phyloP scores from a whole-genome alignment of 2,329 filamentous ascomycete species.

The Xylariaceae sp. region DNA sequence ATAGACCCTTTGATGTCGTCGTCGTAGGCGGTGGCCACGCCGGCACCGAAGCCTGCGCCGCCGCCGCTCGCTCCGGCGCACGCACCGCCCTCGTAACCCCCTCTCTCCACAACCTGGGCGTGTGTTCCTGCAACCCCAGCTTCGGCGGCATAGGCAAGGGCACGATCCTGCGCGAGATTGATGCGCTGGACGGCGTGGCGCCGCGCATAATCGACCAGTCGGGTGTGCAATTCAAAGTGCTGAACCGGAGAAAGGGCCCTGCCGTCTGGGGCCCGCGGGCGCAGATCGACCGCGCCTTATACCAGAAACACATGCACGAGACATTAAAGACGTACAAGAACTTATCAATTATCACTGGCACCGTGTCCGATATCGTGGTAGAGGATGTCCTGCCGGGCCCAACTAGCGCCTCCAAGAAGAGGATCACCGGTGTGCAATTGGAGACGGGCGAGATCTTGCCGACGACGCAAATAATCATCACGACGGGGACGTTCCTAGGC shows the following conservation, averaged over 20 bases:
- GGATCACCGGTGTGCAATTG: constrained; percentile 77
- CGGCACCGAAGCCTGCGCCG: constrained; percentile 87
- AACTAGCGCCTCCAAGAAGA: constrained; percentile 52
- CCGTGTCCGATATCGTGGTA: constrained; percentile 86
- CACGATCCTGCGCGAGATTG: constrained; percentile 90
- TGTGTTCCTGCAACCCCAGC: constrained; percentile 37
- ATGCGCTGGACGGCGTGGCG: constrained; percentile 86
- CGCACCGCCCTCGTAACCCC: constrained; percentile 88
- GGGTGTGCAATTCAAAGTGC: constrained; percentile 84
- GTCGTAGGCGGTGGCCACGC: constrained; percentile 96
- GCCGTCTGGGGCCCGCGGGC: constrained; percentile 96
- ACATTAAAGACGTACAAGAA: constrained; percentile 76
- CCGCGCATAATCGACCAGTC: constrained; percentile 89
- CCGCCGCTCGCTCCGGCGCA: constrained; percentile 82
- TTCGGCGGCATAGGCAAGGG: constrained; percentile 99
- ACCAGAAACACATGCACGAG: constrained; percentile 85
- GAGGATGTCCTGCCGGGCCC: constrained; percentile 50
- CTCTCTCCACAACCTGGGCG: constrained; percentile 36
- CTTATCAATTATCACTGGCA: constrained; percentile 75
- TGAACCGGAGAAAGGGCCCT: constrained; percentile 87
- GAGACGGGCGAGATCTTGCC: constrained; percentile 82
- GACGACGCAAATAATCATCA: constrained; percentile 82
- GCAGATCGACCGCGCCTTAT: constrained; percentile 88
- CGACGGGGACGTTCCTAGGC: constrained; percentile 90
- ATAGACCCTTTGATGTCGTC: constrained; percentile 75